Base-by-base conservation (phyloP, 805 yeast species). In the Kodamaea kaohsiungensis region DNA sequence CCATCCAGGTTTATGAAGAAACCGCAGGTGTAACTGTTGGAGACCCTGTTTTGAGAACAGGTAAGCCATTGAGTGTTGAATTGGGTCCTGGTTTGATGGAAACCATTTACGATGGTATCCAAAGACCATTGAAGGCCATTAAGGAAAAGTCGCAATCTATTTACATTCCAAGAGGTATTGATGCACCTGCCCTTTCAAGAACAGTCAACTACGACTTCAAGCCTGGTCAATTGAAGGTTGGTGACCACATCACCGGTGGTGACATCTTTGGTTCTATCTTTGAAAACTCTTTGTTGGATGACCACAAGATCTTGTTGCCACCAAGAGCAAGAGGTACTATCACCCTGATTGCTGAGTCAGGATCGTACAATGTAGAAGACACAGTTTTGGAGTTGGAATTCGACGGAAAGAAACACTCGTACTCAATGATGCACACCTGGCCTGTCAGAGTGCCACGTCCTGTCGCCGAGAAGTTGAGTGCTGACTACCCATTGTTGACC, bases 371-470 rank as follows among this genome's bases (percentile, higher is more conserved):
- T 45, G 91, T 95, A 54, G 97, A 90, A 61, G 97, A 92, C 65
- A 84, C 91, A 49, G 78, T 95, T 53, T 76, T 95, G 63, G 99
- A 95, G 77, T 90, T 95, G 56, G 99, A 95, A 76, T 95, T 92
- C 66, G 93, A 91, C 58, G 98, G 98, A 62, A 82, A 84, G 67
- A 88, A 82, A 62, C 82, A 81, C 62, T 79, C 82, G 49, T 93
- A 89, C 79, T 81, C 96, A 45, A 91, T 95, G 97, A 91, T 85
- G 88, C 99, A 95, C 76, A 87, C 97, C 27, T 95, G 99, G 99
- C 99, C 99, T 38, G 99, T 95, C 59, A 91, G 99, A 82, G 97
- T 92, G 46, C 98, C 99, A 65, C 88, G 99, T 78, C 99, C 99
- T 15, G 98, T 93, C 48, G 88, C 98, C 50, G 96, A 91, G 74